Base-by-base conservation (phyloP, 2,329 filamentous ascomycete species). In the Sclerotinia subarctica region DNA sequence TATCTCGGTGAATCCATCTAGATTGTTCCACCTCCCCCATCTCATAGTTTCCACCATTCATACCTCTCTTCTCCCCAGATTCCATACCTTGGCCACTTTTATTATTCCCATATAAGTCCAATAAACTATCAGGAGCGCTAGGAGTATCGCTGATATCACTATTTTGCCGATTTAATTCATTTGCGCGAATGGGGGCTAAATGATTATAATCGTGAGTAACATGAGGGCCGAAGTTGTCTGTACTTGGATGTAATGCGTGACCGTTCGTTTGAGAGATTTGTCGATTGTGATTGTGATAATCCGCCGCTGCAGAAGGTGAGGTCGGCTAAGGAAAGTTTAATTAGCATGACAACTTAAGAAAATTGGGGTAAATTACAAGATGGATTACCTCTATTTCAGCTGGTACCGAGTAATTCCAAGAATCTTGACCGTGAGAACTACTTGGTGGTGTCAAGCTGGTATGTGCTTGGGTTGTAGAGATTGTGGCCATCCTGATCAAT, bases 1-100 rank as follows among this genome's bases (percentile, higher is more conserved):
- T 94, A 79, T 95, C 92, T 68, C 92, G 83, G 76, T 95, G 92
- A 74, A 95, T 94, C 92, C 92, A 95, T 78, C 92, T 90, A 44
- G 88, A 90, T 70, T 87, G 83, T 70, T 90, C 88, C 46, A 82
- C 80, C 46, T 82, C 80, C 74, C 66, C 76, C 51, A 77, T 74
- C 32, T 80, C 76, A 44, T 74, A 77, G 52, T 66, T 24, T 8
- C 71, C 72, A 19, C 67, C 71, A 46, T 67, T 71, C n/a, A 57
- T 52, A 26, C 53, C 65, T 64, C 73, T 76, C 59, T 67, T 67
- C 26, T 74, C 73, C 24, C 70, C 73, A 68, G 70, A 73, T 66
- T 77, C 76, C 53, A 75, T 70, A 56, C 73, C 73, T 65, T 74
- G 69, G 10, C 70, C 70, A 64, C 70, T 72, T 59, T 70, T 69